Percentiles rank a stretch among this genome's conserved stretches.
Conservation (phyloP, 2,329 filamentous ascomycete species). For the Chalaropsis ovoidea region DNA sequence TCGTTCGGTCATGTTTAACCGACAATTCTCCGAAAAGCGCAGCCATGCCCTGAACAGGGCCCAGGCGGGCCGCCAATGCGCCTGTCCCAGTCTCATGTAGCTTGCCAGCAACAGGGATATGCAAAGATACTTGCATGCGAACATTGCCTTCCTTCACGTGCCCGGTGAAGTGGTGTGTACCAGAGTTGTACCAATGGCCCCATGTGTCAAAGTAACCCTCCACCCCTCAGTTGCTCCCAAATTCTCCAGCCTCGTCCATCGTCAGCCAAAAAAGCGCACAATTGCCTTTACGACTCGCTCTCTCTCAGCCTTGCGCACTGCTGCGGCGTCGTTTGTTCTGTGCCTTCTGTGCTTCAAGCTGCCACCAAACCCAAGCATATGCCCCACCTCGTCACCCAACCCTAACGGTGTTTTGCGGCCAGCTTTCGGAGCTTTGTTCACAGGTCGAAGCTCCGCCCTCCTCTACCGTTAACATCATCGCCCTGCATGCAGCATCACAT, state of each 20-base stretch:
- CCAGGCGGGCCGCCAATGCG: neutral
- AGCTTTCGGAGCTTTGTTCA: neutral
- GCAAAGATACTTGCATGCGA: neutral
- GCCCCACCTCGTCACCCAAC: neutral
- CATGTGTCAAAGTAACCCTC: neutral
- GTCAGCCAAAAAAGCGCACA: neutral
- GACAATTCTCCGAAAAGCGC: neutral
- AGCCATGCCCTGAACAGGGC: neutral
- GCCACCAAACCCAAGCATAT: too few relatives aligned
- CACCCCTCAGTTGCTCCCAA: neutral
- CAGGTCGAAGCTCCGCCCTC: neutral
- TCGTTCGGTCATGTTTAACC: neutral
- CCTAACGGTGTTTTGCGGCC: neutral
- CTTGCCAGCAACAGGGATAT: neutral
- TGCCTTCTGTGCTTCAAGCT: neutral
- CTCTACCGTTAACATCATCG: neutral
- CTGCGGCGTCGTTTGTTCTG: neutral
- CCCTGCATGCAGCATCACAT: neutral
- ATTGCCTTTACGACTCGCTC: neutral
- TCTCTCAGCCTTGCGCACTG: neutral
- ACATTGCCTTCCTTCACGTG: too few relatives aligned
- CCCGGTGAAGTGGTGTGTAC: too few relatives aligned
- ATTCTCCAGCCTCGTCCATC: neutral
- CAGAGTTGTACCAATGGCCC: too few relatives aligned
- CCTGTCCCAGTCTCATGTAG: neutral